Conservation (phyloP, 768 basidiomycete genomes). For the Ephemerocybe angulata region DNA sequence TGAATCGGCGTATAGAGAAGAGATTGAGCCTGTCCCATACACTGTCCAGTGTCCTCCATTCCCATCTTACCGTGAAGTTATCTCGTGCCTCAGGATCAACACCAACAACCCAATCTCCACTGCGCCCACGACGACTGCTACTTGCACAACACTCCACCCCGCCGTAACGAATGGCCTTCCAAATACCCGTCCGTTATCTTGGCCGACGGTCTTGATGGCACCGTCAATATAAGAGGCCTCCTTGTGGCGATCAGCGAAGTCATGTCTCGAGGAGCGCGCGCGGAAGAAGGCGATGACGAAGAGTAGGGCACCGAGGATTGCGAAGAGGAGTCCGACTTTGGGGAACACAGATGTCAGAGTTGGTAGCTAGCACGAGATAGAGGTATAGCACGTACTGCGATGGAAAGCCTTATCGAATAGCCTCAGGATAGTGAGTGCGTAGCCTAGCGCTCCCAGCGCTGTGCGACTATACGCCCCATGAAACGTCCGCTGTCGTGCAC, state of each 20-base stretch:
- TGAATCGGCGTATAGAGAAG: too few relatives aligned
- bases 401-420: slow-evolving; percentile 78
- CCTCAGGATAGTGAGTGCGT: slow-evolving; percentile 68
- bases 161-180: slow-evolving; percentile 79
- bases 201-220: slow-evolving; percentile 54
- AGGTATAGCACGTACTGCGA: slow-evolving; percentile 49
- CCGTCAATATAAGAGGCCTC: slow-evolving; percentile 31
- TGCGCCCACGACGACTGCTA: slow-evolving; percentile 55
- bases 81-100: slow-evolving; percentile 46
- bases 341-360: background rate
- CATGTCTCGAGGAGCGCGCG: slow-evolving; percentile 62
- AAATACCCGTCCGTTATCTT: slow-evolving; percentile 58
- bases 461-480: slow-evolving; percentile 79
- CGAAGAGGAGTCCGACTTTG: slow-evolving; percentile 58
- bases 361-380: background rate
- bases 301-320: slow-evolving; percentile 58
- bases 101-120: slow-evolving; percentile 66
- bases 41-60: too few relatives aligned
- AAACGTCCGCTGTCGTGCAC: slow-evolving; percentile 79
- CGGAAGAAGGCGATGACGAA: slow-evolving; percentile 58
- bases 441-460: slow-evolving; percentile 70
- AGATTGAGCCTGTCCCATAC: too few relatives aligned
- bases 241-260: slow-evolving; percentile 65
- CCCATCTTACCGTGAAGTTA: too few relatives aligned
- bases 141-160: slow-evolving; percentile 66